Conservation (phyloP, 148 eudicot genomes). For the Silene conica region DNA sequence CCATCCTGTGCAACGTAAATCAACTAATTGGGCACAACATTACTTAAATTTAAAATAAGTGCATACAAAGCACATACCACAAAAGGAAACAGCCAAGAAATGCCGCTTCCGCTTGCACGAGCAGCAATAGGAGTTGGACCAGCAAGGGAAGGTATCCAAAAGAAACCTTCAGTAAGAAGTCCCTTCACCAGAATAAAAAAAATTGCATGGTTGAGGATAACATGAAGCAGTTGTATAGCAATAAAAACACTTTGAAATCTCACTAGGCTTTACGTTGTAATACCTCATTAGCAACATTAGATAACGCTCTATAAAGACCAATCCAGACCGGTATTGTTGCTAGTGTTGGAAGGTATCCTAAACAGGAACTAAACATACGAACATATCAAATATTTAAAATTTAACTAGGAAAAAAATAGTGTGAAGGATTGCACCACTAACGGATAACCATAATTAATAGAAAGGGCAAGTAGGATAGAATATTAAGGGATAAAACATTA, state of each 20-base stretch:
- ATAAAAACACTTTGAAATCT: neutral
- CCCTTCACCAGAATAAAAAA: too few relatives aligned
- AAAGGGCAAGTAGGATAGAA: neutral
- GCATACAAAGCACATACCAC: too few relatives aligned
- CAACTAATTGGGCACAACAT: too few relatives aligned
- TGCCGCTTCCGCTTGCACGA: too few relatives aligned
- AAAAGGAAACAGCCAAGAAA: too few relatives aligned
- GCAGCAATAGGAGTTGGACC: too few relatives aligned
- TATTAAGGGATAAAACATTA: constrained; percentile 18
- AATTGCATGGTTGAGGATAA: constrained; percentile 5
- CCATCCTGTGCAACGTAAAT: too few relatives aligned
- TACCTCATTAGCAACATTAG: constrained; percentile 98
- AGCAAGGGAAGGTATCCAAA: too few relatives aligned
- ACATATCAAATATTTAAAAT: neutral
- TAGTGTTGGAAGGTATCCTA: constrained; percentile 92
- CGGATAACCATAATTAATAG: neutral
- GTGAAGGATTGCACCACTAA: neutral
- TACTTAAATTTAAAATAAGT: too few relatives aligned
- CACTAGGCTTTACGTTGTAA: neutral
- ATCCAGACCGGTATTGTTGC: constrained; percentile 98
- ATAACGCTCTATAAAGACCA: constrained; percentile 91
- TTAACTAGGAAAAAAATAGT: constrained; percentile 1
- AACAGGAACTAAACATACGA: constrained; percentile 1
- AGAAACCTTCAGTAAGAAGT: too few relatives aligned
- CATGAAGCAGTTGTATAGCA: neutral